Base-by-base conservation (phyloP, 331 rosid genomes). In the Dryas integrifolia region DNA sequence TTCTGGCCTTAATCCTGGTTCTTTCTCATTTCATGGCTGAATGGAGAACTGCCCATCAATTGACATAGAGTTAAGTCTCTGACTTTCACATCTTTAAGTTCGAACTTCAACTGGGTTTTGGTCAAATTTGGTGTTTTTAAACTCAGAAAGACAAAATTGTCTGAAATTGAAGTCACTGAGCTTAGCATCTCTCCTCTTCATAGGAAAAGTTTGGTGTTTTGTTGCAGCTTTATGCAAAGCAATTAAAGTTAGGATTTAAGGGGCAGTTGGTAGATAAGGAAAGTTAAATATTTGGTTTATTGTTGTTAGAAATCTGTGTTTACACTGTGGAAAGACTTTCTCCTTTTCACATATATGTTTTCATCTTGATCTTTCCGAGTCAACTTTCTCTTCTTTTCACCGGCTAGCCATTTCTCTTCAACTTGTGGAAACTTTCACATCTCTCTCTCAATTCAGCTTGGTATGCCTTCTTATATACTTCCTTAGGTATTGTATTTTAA, bases 1-100 rank as follows among this genome's bases (percentile, higher is more conserved):
- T 21, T 16, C 58, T 41, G 3, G 58, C 58, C 24, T 56, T 7
- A 62, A 7, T 16, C 63, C 40, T 13, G 69, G 63, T 47, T 45
- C 35, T 55, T 43, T 45, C 45, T 80, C 49, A 24, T 43, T 49
- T 58, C 46, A 21, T 74, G 62, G 70, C 66, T 60, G 71, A 69
- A 69, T 61, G 68, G 58, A 66, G 46, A 21, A n/a, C 0, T 46
- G 9, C 58, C 47, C 26, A 6, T 40, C 24, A 46, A 6, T 56
- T n/a, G 74, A 56, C 58, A 59, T 40, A 10, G 18, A 10, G 18
- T 16, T 24, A 21, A 38, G 6, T 59, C 65, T 73, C 5, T 57
- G 16, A 38, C 4, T 70, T 56, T 78, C 73, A 40, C 46, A 47
- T 57, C 77, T 18, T 3, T 9, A 14, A 44, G 66, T 71, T 71